Base-by-base conservation (phyloP, 257 asterid genomes). In the Mitragyna speciosa region DNA sequence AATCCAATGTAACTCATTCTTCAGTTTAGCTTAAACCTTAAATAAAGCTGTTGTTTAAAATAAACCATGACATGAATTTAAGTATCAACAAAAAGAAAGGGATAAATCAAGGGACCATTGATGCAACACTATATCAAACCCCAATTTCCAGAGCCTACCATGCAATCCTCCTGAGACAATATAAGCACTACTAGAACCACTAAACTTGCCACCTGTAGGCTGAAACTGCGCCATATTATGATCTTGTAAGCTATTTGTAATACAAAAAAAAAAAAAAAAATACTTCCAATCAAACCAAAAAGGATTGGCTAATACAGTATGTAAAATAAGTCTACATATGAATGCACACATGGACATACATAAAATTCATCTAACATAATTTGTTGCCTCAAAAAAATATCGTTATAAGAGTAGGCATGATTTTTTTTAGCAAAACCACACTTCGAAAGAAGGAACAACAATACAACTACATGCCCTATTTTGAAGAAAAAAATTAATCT, bases 131-230 rank as follows among this genome's bases (percentile, higher is more conserved):
- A 4, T 36, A 36, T 4, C 41, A 36, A 36, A 36, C 41, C 41
- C 41, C 41, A 36, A 36, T 36, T 4, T 4, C 41, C 41, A 36
- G 4, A 36, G 4, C 41, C 41, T 4, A 36, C 41, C 41, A 36
- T 1, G 41, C 41, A 36, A 36, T 36, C 41, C 41, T 36, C 41
- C 4, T 36, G 41, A 36, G 41, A 36, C 4, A 36, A 1, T 36
- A 85, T 96, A 94, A 75, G 98, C 99, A 87, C 98, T 96, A 84
- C 96, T 94, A n/a, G 93, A 82, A 83, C 98, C 98, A 87, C 99
- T 98, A 85, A 96, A 96, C 83, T 96, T 96, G 66, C 99, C 99
- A 88, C 99, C 99, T 14, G 99, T 98, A 85, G 94, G 99, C 89
- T 94, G 87, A 83, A 96, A 93, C 99, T 96, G 94, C 89, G 92